Conservation (phyloP, 768 basidiomycete species). For the Xerocomellus intermedius region DNA sequence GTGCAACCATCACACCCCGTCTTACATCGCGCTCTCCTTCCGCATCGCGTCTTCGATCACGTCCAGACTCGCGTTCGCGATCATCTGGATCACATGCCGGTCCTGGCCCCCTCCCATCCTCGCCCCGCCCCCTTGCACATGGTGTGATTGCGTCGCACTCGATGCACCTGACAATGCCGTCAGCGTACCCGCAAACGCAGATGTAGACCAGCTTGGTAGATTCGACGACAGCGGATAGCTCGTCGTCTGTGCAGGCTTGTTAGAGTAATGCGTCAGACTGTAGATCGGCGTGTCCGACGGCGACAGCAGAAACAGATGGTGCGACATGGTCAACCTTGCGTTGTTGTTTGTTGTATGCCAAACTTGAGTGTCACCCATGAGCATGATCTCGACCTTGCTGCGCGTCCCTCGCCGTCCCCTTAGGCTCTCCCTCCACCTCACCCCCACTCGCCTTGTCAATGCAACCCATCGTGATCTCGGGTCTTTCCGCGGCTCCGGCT, state of each 20-base stretch:
- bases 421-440: slow-evolving; percentile 13
- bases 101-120: slow-evolving; percentile 81
- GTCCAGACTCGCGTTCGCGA: slow-evolving; percentile 95
- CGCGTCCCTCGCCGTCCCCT: slow-evolving; percentile 1
- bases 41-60: slow-evolving; percentile 91
- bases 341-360: slow-evolving; percentile 14
- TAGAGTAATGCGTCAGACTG: slow-evolving; percentile 78
- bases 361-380: background rate
- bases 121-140: slow-evolving; percentile 59
- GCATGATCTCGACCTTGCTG: slow-evolving; percentile 6
- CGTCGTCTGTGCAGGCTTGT: slow-evolving; percentile 59
- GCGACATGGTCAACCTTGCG: slow-evolving; percentile 55
- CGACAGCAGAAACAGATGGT: slow-evolving; percentile 82
- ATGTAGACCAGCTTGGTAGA: slow-evolving; percentile 87
- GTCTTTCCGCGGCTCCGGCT: slow-evolving; percentile 7
- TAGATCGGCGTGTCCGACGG: slow-evolving; percentile 87
- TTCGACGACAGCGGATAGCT: slow-evolving; percentile 76
- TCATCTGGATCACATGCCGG: slow-evolving; percentile 97
- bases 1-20: slow-evolving; percentile 15
- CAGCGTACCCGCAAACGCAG: slow-evolving; percentile 86
- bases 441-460: slow-evolving; percentile 10
- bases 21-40: slow-evolving; percentile 76
- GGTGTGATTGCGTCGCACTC: slow-evolving; percentile 61
- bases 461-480: slow-evolving; percentile 25
- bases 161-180: slow-evolving; percentile 86